Conservation (phyloP, 139 green algal genomes). For the Ulvella scutata region DNA sequence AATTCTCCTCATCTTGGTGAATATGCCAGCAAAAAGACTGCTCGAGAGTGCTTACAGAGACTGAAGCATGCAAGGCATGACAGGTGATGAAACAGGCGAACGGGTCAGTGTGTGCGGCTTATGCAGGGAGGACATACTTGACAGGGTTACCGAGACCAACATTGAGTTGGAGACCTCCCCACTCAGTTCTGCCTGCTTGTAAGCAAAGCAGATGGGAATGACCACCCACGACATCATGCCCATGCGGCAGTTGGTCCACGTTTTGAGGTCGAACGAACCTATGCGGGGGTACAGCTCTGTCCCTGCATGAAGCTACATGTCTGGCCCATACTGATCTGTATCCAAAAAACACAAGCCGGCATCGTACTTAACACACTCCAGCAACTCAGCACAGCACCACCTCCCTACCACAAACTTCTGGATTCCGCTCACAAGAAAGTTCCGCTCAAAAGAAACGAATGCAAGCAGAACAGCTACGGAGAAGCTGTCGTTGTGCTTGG, state of each 20-base stretch:
- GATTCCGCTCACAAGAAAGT: too few relatives aligned
- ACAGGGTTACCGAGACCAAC: constrained; percentile 29
- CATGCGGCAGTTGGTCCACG: constrained; percentile 69
- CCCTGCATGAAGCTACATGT: constrained; percentile 13
- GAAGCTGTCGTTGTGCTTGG: too few relatives aligned
- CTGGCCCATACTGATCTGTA: background rate
- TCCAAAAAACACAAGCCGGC: background rate
- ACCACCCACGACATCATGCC: constrained; percentile 62
- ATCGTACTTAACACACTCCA: too few relatives aligned
- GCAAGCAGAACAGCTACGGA: background rate
- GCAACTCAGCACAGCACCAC: too few relatives aligned
- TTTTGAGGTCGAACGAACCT: constrained; percentile 60
- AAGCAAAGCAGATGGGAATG: constrained; percentile 32
- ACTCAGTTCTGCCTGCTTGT: constrained; percentile 35
- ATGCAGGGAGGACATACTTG: background rate
- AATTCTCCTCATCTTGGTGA: too few relatives aligned
- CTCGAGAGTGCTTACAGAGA: too few relatives aligned
- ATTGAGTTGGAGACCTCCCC: constrained; percentile 39
- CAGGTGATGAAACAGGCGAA: too few relatives aligned
- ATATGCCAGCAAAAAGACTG: too few relatives aligned
- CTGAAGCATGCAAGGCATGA: too few relatives aligned
- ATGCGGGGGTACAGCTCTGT: constrained; percentile 61
- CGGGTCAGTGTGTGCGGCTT: too few relatives aligned
- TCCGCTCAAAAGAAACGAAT: background rate
- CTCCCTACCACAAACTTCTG: too few relatives aligned